Conservation (phyloP, 805 yeast species). For the Zygosaccharomyces bisporus region DNA sequence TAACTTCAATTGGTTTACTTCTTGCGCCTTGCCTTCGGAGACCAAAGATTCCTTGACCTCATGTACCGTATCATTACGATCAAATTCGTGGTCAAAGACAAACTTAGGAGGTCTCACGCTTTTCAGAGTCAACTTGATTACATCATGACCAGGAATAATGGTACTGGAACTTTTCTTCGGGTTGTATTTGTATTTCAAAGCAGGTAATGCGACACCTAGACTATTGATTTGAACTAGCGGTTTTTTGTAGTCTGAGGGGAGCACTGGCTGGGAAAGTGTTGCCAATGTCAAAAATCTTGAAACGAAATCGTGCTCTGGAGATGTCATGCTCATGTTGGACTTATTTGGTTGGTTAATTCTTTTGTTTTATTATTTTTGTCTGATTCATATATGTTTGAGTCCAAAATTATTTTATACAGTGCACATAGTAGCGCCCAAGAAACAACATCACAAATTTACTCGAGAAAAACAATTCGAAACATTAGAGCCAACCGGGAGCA, state of each 20-base stretch:
- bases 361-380: neutral
- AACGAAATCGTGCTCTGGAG: slow-evolving; percentile 45
- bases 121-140: slow-evolving; percentile 43
- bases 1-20: slow-evolving; percentile 45
- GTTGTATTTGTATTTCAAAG: slow-evolving; percentile 40
- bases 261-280: slow-evolving; percentile 39
- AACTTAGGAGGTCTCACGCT: slow-evolving; percentile 75
- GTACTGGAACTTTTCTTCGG: slow-evolving; percentile 19
- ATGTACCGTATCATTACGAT: slow-evolving; percentile 31
- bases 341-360: neutral
- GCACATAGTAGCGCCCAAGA: slow-evolving; percentile 1
- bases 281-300: slow-evolving; percentile 48
- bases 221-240: slow-evolving; percentile 36
- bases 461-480: neutral
- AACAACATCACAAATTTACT: slow-evolving; percentile 1
- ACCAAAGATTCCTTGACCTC: slow-evolving; percentile 35
- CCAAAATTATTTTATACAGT: slow-evolving; percentile 1
- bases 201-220: slow-evolving; percentile 48
- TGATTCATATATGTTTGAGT: neutral
- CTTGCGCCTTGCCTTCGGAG: slow-evolving; percentile 32
- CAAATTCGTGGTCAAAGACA: slow-evolving; percentile 31
- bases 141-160: neutral
- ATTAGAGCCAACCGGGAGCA: neutral
- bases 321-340: slow-evolving; percentile 8
- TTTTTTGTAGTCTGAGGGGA: slow-evolving; percentile 29